Percentiles rank a stretch among this genome's conserved stretches.
These are phyloP conservation scores for Eucommia ulmoides DNA, from an alignment of 257 asterid genomes.

Conservation along the genomic window DNA sequence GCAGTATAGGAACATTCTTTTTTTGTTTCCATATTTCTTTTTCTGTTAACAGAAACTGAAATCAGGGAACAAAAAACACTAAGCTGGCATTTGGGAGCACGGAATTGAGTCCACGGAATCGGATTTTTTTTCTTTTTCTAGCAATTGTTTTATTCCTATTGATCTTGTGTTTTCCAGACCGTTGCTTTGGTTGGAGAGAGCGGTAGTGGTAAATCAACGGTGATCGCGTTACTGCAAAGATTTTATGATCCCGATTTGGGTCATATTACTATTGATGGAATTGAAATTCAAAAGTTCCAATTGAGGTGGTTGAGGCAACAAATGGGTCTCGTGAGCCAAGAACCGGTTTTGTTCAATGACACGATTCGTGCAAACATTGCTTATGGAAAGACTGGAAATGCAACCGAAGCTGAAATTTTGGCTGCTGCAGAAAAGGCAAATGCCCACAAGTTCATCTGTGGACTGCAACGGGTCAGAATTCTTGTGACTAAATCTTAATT, in stretches of 20 bases:
- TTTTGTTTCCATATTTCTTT: no score
- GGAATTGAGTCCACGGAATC: no score
- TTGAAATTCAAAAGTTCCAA: constrained; percentile 38
- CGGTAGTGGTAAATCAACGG: constrained; percentile 77
- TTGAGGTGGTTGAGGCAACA: constrained; percentile 64
- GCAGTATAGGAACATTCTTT: no score
- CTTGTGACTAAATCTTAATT: no score
- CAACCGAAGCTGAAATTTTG: constrained; percentile 45
- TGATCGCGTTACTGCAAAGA: constrained; percentile 42
- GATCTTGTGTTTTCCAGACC: no score
- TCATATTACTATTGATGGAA: constrained; percentile 37
- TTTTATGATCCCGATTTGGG: constrained; percentile 55
- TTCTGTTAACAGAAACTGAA: no score
- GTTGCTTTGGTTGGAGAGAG: constrained; percentile 74
- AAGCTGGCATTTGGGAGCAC: no score
- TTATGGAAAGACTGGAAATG: constrained; percentile 48
- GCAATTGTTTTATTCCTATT: no score
- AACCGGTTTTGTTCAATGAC: constrained; percentile 42
- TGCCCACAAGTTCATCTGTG: constrained; percentile 64
- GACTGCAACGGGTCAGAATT: constrained; percentile 32
- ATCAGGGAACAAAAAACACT: no score
- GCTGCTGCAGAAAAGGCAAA: constrained; percentile 62
- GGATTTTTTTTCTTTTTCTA: no score
- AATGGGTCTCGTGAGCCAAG: constrained; percentile 76
- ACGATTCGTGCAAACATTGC: constrained; percentile 23